phyloP scores from a whole-genome alignment of 2,329 filamentous ascomycete species.

The Cladosporium austrohemisphaericum region DNA sequence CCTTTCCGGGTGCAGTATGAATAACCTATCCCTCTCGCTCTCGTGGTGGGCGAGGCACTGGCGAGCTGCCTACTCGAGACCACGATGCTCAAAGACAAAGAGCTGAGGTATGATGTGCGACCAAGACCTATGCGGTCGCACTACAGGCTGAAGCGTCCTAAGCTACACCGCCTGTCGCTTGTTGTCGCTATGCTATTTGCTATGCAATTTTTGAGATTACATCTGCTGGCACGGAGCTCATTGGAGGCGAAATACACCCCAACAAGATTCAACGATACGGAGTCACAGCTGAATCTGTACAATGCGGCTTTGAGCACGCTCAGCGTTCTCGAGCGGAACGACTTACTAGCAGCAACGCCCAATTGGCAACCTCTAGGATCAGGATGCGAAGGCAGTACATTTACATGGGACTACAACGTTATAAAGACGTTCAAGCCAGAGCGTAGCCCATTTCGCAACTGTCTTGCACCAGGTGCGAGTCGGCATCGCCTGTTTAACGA shows the following conservation, averaged over 20 bases:
- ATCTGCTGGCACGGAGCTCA: not conserved
- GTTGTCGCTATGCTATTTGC: not conserved
- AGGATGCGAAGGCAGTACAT: slow-evolving; percentile 2
- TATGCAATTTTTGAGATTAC: not conserved
- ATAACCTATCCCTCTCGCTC: not conserved
- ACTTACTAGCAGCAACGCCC: not conserved
- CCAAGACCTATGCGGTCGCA: not conserved
- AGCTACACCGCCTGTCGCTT: not conserved
- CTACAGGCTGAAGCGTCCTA: not conserved
- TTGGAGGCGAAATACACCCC: slow-evolving; percentile 3
- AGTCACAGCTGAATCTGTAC: not conserved
- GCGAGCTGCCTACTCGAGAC: not conserved
- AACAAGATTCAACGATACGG: not conserved
- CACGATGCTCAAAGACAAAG: not conserved
- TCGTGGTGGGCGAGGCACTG: too few relatives aligned
- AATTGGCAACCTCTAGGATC: not conserved
- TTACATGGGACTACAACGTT: not conserved
- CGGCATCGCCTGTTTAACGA: not conserved
- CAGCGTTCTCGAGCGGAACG: not conserved
- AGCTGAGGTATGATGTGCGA: not conserved
- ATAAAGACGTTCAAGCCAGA: not conserved
- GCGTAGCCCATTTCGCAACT: not conserved
- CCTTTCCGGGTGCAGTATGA: too few relatives aligned
- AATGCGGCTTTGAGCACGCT: not conserved
- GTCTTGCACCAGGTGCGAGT: not conserved